Evolutionary conservation across 139 green algal species (phyloP).

Genomic region (Diplosphaera chodatii): DNA sequence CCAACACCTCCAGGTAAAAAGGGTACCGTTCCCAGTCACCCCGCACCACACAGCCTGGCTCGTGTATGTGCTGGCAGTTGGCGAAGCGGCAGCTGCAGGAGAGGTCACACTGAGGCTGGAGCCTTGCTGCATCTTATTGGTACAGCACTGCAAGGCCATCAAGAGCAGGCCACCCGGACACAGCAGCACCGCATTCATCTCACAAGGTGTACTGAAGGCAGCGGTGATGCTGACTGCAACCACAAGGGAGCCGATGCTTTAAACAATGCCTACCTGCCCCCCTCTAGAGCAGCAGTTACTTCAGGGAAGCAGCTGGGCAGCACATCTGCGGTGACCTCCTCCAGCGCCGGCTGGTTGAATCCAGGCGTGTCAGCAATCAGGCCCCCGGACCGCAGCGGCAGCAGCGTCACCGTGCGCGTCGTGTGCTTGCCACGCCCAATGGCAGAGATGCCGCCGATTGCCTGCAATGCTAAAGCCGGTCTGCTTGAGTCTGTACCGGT

Average conservation of each 20-base stretch:
- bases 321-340: constrained; percentile 2
- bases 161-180: too few species aligned
- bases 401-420: constrained; percentile 75
- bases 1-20: constrained; percentile 66
- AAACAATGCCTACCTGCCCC: too few species aligned
- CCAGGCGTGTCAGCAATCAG: constrained; percentile 90
- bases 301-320: constrained; percentile 25
- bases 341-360: constrained; percentile 70
- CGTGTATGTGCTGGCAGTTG: constrained; percentile 81
- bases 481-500: too few species aligned
- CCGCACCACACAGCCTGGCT: constrained; percentile 79
- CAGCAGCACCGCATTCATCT: too few species aligned
- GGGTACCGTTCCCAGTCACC: constrained; percentile 59
- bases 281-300: constrained; percentile 1
- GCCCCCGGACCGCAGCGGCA: constrained; percentile 64
- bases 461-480: too few species aligned
- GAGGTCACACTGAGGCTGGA: too few species aligned
- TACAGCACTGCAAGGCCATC: too few species aligned
- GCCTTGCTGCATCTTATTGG: too few species aligned
- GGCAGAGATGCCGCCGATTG: constrained; percentile 64
- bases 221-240: too few species aligned
- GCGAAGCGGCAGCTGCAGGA: constrained; percentile 64
- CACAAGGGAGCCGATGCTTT: too few species aligned
- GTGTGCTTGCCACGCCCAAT: constrained; percentile 88
- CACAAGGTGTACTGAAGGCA: too few species aligned